Percentiles rank a stretch among this genome's conserved stretches.
Evolutionary conservation across 1,284 basidiomycete species (phyloP).

Genomic region (Boletus mariae): DNA sequence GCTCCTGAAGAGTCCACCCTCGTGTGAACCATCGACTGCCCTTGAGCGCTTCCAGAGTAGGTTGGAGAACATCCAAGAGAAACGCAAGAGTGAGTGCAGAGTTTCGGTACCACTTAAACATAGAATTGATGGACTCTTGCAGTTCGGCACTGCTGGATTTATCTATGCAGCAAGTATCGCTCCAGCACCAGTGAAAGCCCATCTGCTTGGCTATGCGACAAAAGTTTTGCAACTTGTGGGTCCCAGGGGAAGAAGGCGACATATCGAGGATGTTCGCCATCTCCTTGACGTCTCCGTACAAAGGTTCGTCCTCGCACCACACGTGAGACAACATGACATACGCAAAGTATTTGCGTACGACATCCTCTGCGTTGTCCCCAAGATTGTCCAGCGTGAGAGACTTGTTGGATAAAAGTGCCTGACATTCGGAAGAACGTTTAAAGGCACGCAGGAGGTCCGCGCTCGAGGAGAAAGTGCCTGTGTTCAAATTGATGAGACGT

Average conservation of each 20-base stretch:
- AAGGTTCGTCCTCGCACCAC: conserved; percentile 28
- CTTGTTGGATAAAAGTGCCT: conserved; percentile 16
- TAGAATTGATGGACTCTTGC: conserved; percentile 28
- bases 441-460: conserved; percentile 19
- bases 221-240: conserved; percentile 22
- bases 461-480: conserved; percentile 18
- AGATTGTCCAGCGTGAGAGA: conserved; percentile 2
- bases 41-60: conserved; percentile 14
- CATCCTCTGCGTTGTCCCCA: conserved; percentile 13
- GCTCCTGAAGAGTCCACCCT: conserved; percentile 27
- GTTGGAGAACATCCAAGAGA: conserved; percentile 20
- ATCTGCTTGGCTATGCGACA: conserved; percentile 18
- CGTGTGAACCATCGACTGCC: conserved; percentile 23
- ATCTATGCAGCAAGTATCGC: conserved; percentile 30
- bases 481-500: conserved; percentile 20
- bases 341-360: conserved; percentile 22
- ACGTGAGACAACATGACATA: conserved; percentile 29
- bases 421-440: conserved; percentile 16
- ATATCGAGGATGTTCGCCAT: conserved; percentile 17
- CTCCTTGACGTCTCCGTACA: conserved; percentile 18
- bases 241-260: conserved; percentile 13
- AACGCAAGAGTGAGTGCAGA: conserved; percentile 25
- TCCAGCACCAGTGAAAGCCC: conserved; percentile 27
- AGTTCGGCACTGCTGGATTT: conserved; percentile 27
- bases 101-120: conserved; percentile 29